phyloP scores from a whole-genome alignment of 306 rosid genomes.

The Quercus agrifolia region DNA sequence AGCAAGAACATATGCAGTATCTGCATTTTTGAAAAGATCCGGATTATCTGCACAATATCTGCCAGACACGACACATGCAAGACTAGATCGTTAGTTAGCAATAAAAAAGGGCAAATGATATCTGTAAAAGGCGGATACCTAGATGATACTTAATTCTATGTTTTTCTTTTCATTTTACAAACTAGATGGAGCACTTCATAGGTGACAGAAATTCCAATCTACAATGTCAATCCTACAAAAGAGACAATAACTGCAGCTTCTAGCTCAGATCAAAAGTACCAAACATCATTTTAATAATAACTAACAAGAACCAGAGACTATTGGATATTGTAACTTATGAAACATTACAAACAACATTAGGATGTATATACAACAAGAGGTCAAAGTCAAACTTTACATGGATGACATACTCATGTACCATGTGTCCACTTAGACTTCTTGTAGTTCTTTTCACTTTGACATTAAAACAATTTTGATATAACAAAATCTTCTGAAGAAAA shows the following conservation, averaged over 20 bases:
- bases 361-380: not conserved
- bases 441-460: not conserved
- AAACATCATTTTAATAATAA: not conserved
- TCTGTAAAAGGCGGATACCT: constrained; percentile 14
- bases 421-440: not conserved
- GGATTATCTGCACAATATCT: constrained; percentile 99
- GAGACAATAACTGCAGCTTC: not conserved
- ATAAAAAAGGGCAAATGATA: constrained; percentile 19
- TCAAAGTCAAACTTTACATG: not conserved
- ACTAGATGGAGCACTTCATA: not conserved
- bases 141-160: not conserved
- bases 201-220: not conserved
- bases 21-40: constrained; percentile 92
- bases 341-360: too few species aligned
- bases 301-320: not conserved
- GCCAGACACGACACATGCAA: constrained; percentile 37
- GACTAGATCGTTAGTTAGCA: constrained; percentile 28
- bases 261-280: not conserved
- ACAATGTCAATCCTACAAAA: not conserved
- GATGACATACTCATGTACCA: not conserved
- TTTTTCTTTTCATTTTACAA: too few species aligned
- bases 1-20: constrained; percentile 97
- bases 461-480: not conserved
- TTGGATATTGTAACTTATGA: not conserved
- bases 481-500: not conserved